Percentiles rank a stretch among this genome's conserved stretches.
phyloP scores from a whole-genome alignment of 495 filamentous ascomycete species.

The Annulohypoxylon nitens region DNA sequence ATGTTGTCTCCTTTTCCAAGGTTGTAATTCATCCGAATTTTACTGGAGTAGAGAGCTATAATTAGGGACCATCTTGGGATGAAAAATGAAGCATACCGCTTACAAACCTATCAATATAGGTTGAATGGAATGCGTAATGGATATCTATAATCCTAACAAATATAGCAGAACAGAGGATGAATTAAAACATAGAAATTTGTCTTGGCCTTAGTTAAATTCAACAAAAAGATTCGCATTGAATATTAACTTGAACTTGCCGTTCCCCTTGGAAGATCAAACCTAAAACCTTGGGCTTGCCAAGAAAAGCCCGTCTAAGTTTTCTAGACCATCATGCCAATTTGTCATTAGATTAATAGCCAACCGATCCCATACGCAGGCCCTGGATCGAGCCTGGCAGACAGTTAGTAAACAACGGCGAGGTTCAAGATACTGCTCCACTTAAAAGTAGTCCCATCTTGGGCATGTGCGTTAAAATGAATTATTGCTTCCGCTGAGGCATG shows the following conservation, averaged over 20 bases:
- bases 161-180: not conserved
- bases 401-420: no score
- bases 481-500: slow-evolving; percentile 7
- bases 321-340: no score
- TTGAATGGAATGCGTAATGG: not conserved
- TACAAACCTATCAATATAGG: not conserved
- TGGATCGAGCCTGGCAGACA: no score
- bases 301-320: no score
- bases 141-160: not conserved
- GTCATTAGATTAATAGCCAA: no score
- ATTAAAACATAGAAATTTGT: no score
- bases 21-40: not conserved
- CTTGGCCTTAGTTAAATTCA: not conserved
- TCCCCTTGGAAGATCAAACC: no score
- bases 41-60: not conserved
- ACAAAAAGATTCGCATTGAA: not conserved
- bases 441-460: not conserved
- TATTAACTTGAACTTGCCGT: not conserved
- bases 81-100: not conserved
- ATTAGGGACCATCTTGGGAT: not conserved
- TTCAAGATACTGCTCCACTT: not conserved
- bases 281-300: no score
- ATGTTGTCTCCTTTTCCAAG: not conserved
- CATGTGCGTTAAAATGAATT: not conserved
- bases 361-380: no score